A percentile compares a stretch with the other conserved stretches of the same genome.
Evolutionary conservation across 768 basidiomycete genomes (phyloP).

Genomic region (Amanita thiersii): DNA sequence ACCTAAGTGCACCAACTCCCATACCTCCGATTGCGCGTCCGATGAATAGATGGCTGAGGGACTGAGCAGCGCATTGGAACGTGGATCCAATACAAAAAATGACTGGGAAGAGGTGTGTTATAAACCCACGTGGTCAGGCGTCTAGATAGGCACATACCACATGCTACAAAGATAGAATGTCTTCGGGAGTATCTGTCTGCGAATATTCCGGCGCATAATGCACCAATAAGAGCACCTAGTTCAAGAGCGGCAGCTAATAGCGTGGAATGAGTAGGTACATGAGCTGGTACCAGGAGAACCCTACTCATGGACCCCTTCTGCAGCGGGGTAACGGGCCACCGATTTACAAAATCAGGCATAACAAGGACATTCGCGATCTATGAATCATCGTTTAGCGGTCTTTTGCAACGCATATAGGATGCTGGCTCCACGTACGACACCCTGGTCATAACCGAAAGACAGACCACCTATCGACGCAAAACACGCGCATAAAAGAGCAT

Average conservation of each 20-base stretch:
- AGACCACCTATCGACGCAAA: conserved; percentile 75
- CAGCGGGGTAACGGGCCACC: conserved; percentile 66
- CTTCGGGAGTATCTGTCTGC: conserved; percentile 65
- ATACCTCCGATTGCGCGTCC: conserved; percentile 73
- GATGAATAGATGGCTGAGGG: conserved; percentile 47
- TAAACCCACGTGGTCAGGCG: background rate
- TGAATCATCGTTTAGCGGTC: too few species aligned
- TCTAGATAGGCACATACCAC: conserved; percentile 35
- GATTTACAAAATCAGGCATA: conserved; percentile 62
- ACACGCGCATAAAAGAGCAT: conserved; percentile 57
- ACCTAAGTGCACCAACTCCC: conserved; percentile 75
- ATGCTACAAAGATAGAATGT: conserved; percentile 59
- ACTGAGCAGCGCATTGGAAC: conserved; percentile 56
- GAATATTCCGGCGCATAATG: conserved; percentile 55
- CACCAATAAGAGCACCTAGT: conserved; percentile 72
- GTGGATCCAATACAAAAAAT: conserved; percentile 67
- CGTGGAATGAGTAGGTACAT: background rate
- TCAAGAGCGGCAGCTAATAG: conserved; percentile 65
- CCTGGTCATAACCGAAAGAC: conserved; percentile 80
- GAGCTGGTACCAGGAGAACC: conserved; percentile 14
- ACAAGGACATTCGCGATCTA: conserved; percentile 79
- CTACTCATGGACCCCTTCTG: conserved; percentile 75
- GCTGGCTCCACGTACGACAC: conserved; percentile 37
- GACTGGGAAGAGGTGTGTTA: conserved; percentile 24
- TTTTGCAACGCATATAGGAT: background rate